A percentile compares a stretch with the other conserved stretches of the same genome.
Conservation (phyloP, 2,329 filamentous ascomycete species). For the Dactylellina parvicollis region DNA sequence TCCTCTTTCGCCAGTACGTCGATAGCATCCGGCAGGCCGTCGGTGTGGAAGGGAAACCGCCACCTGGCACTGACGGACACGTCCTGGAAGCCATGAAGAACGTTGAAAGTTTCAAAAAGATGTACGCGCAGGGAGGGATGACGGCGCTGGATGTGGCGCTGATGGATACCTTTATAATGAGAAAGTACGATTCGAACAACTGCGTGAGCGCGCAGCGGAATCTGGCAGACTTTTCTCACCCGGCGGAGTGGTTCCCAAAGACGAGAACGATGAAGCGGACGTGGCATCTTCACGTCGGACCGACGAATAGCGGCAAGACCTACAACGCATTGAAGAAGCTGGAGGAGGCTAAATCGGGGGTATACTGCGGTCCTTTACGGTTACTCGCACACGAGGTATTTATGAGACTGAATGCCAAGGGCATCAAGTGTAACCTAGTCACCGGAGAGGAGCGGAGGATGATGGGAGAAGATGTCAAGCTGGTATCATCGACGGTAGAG, state of each 20-base stretch:
- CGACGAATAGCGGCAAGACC: conserved; percentile 98
- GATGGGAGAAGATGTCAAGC: conserved; percentile 69
- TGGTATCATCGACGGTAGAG: conserved; percentile 91
- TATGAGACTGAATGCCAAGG: conserved; percentile 80
- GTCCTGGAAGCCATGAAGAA: conserved; percentile 8
- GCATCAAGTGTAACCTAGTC: conserved; percentile 78
- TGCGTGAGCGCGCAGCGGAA: conserved; percentile 39
- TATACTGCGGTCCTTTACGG: conserved; percentile 90
- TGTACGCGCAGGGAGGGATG: conserved; percentile 39
- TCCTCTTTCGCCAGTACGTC: conserved; percentile 41
- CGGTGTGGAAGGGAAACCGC: no score
- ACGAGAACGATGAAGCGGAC: conserved; percentile 82
- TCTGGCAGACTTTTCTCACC: conserved; percentile 60
- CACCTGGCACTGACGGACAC: not conserved
- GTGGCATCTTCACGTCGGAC: conserved; percentile 91
- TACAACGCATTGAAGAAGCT: conserved; percentile 90
- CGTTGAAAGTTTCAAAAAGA: conserved; percentile 35
- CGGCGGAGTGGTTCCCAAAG: conserved; percentile 89
- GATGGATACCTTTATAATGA: conserved; percentile 51
- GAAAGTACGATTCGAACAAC: conserved; percentile 32
- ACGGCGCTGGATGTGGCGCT: conserved; percentile 38
- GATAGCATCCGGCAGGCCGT: conserved; percentile 46
- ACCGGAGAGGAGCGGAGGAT: conserved; percentile 90
- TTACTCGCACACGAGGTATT: conserved; percentile 95
- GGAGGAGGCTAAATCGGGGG: conserved; percentile 77